Conservation (phyloP, 2,329 filamentous ascomycete species). For the Penicillium brasilianum region DNA sequence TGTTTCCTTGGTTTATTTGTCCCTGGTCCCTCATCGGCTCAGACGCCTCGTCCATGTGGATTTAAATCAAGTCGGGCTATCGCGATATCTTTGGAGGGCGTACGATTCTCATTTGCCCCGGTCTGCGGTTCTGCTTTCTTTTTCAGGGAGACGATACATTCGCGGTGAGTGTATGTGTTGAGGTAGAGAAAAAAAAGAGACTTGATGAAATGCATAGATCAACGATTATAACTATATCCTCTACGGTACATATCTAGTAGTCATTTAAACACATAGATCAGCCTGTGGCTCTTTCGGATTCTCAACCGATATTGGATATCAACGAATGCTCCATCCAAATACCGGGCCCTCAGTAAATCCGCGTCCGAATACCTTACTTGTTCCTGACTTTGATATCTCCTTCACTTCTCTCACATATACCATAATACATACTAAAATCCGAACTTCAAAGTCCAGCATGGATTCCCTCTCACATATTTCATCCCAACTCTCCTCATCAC, state of each 20-base stretch:
- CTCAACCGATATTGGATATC: too few relatives aligned
- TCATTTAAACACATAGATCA: not conserved
- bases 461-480: slow-evolving; percentile 23
- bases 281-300: not conserved
- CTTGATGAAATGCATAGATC: slow-evolving; percentile 36
- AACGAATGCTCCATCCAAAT: not conserved
- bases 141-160: slow-evolving; percentile 21
- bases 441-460: slow-evolving; percentile 14
- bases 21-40: slow-evolving; percentile 18
- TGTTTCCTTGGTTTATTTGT: slow-evolving; percentile 21
- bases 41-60: slow-evolving; percentile 19
- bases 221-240: slow-evolving; percentile 18
- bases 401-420: not conserved
- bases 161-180: slow-evolving; percentile 24
- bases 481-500: slow-evolving; percentile 23
- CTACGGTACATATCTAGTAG: not conserved
- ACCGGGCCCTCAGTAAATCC: slow-evolving; percentile 18
- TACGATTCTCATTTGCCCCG: slow-evolving; percentile 32
- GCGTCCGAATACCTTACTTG: slow-evolving; percentile 13
- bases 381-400: not conserved
- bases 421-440: too few relatives aligned
- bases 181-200: slow-evolving; percentile 32
- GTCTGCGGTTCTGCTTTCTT: slow-evolving; percentile 28
- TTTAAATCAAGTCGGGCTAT: slow-evolving; percentile 31
- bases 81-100: slow-evolving; percentile 33